Base-by-base conservation (phyloP, 306 rosid genomes). In the Cicer yamashitae region DNA sequence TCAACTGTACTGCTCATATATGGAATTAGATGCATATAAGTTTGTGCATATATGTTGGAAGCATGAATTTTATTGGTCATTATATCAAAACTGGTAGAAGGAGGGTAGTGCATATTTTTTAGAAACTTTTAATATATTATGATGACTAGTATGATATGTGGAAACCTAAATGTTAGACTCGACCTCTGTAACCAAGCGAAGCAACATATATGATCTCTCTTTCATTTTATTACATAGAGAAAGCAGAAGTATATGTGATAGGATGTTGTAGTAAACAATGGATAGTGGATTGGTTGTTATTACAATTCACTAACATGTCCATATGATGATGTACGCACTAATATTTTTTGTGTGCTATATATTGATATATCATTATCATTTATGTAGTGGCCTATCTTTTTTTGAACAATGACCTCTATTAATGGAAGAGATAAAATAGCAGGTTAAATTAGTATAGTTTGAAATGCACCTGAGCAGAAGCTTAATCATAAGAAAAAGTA, bases 151-250 rank as follows among this genome's bases (percentile, higher is more conserved):
- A 9, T 52, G 56, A 14, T n/a, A 51, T 51, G 20, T 51, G 37
- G 37, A 14, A 46, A 46, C 11, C 7, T 43, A 14, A 12, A 7
- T 14, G 30, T 14, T 52, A 51, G 57, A 14, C 59, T 52, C 25
- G 59, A 52, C 59, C 59, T 17, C 25, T 53, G 60, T 53, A 53
- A 17, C 60, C 60, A 53, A 53, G 60, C 63, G 30, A 57, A 57
- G 38, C 14, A 37, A 57, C 13, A 20, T 18, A 34, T 8, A 9
- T 30, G 37, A 30, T 30, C 37, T 30, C 50, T 56, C 34, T 56
- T 56, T 56, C 62, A 11, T 52, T 52, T 52, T 52, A 52, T 15
- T 15, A 52, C 25, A 52, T 0, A 15, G 59, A 52, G 59, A 52
- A 7, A 52, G 59, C 59, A n/a, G 25, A 52, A 52, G 10, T 6